Base-by-base conservation (phyloP, 768 basidiomycete genomes). In the Gautieria morchelliformis region DNA sequence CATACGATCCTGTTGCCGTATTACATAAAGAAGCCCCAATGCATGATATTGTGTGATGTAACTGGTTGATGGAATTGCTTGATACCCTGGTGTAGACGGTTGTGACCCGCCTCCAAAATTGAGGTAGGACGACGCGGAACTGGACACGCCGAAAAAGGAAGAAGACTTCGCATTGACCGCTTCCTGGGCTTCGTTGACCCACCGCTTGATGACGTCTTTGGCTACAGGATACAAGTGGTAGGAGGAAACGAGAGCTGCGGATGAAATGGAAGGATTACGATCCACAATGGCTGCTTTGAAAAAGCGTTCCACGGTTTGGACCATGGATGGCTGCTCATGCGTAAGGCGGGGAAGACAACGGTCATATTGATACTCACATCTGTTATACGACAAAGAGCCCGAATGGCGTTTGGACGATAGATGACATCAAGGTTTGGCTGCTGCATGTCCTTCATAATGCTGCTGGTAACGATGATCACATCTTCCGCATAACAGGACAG, bases 401-500 rank as follows among this genome's bases (percentile, higher is more conserved):
- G 84, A 64, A 98, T 99, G 15, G 96, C 89, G 70, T 99, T 99
- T 33, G 96, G 91, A 55, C 96, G 81, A 72, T 99, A 99, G 60
- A 99, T 93, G 65, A 98, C 95, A 72, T 99, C 96, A 50, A 93
- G 87, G 68, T 96, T 97, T 55, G 94, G 89, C 66, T 99, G 96
- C 93, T 99, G 96, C 93, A 98, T 99, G 67, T 99, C 96, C 76
- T 98, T 98, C 94, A 96, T 96, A 70, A 99, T 97, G 66, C 93
- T 96, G 70, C 87, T 90, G 10, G 96, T 99, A 61, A 97, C 94
- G 93, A 99, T 99, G 64, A 99, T 96, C 30, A 98, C 93, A 76
- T 98, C 95, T 71, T 99, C 93, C 15, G 96, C 92, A n/a, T 88
- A 87, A 37, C 82, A 84, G 30, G 93, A 87, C 11, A 99, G 80